Base-by-base conservation (phyloP, 371 early-diverging fungal species). In the Smittium culicis region DNA sequence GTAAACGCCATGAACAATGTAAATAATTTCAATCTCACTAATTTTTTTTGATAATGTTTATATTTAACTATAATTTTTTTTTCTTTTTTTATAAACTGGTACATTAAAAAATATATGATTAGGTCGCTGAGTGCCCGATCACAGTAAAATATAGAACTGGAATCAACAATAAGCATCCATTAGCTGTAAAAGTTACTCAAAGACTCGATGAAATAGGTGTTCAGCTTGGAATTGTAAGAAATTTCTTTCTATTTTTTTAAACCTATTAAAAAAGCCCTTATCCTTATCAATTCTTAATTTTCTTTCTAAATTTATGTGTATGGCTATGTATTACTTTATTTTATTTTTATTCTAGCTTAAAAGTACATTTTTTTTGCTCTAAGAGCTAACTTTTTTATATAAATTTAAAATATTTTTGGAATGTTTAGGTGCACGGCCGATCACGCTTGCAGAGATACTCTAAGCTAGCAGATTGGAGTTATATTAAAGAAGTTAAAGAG, bases 141-240 rank as follows among this genome's bases (percentile, higher is more conserved):
- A 95, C 95, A 3, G 90, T 92, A 64, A 98, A 98, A 77, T 81
- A 90, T 68, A 85, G 98, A 69, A 93, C 86, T 59, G 96, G 95
- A 34, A 74, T 94, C 24, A 73, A 76, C 27, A 80, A 84, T 64
- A 78, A 79, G 55, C 75, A 78, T 30, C 82, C 82, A 27, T 73
- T 89, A 25, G 94, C 92, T 24, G 86, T 89, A 66, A 82, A 85
- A 65, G 73, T 94, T 67, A 73, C 92, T 0, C 88, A 89, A 2
- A 72, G 77, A 65, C 81, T 92, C 65, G 77, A 82, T 20, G 45
- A 45, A 45, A 45, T 45, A 20, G 45, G 45, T 11, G 20, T 45
- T 20, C 45, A 45, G 20, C 45, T 45, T 45, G 45, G 45, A 20
- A 45, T 45, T 45, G 45, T 45, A 45, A 45, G 45, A 45, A n/a